Percentiles rank a stretch among this genome's conserved stretches.
These are phyloP conservation scores for Leccinum huronense DNA, from an alignment of 1,284 basidiomycete species.

Conservation along the genomic window DNA sequence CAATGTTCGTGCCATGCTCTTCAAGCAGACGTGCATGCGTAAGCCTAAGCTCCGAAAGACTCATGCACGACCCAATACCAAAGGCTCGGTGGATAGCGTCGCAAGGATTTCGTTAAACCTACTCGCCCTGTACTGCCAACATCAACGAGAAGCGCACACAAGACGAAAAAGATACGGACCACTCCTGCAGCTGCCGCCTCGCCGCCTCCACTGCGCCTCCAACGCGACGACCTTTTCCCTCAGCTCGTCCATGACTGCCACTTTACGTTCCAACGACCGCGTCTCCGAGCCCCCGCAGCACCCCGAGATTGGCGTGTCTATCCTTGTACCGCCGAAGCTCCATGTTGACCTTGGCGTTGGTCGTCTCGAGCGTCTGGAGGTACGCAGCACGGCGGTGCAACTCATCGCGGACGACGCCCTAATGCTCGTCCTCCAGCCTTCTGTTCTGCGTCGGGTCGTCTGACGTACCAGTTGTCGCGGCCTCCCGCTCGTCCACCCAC, in stretches of 20 bases:
- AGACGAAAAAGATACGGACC: constrained; percentile 36
- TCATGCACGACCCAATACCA: constrained; percentile 51
- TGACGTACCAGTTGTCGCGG: constrained; percentile 13
- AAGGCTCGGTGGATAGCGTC: constrained; percentile 43
- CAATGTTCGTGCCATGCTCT: constrained; percentile 56
- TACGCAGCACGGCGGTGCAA: constrained; percentile 53
- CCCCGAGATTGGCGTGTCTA: constrained; percentile 59
- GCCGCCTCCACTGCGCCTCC: constrained; percentile 64
- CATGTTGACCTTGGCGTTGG: constrained; percentile 54
- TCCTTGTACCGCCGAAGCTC: constrained; percentile 57
- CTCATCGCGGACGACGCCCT: constrained; percentile 39
- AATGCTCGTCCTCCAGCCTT: constrained; percentile 47
- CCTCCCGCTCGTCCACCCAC: constrained; percentile 45
- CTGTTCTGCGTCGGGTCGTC: constrained; percentile 16
- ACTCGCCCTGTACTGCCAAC: constrained; percentile 37
- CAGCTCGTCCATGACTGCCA: constrained; percentile 53
- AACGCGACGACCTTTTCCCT: constrained; percentile 56
- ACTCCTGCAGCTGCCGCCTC: constrained; percentile 53
- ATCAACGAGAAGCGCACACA: background rate
- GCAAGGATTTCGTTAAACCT: constrained; percentile 34
- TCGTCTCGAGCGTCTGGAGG: constrained; percentile 59
- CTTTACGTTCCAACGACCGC: constrained; percentile 57
- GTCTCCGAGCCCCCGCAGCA: constrained; percentile 77
- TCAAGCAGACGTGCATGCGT: constrained; percentile 61
- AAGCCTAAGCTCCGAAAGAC: constrained; percentile 56